These are phyloP conservation scores for Pinus albicaulis DNA, from an alignment of 75 land plant species.

Conservation along the genomic window DNA sequence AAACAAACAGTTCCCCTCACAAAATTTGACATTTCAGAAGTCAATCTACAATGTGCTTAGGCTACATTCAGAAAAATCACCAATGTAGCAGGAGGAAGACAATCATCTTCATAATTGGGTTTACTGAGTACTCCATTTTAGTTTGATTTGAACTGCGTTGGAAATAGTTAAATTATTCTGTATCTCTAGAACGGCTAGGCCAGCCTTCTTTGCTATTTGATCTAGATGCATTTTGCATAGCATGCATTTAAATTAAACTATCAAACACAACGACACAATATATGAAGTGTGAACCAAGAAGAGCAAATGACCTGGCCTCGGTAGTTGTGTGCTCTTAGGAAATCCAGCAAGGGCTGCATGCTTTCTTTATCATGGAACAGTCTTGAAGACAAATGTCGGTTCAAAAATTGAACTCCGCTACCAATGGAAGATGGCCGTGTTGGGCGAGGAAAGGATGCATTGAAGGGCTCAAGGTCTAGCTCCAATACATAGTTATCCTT, in stretches of 20 bases:
- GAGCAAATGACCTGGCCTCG: conserved; percentile 57
- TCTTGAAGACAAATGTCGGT: conserved; percentile 85
- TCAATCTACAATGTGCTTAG: not conserved
- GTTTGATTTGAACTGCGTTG: not conserved
- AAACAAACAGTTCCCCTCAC: not conserved
- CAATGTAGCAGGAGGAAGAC: not conserved
- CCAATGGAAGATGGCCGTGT: conserved; percentile 62
- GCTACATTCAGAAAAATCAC: too few relatives aligned
- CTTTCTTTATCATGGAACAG: conserved; percentile 58
- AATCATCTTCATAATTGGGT: not conserved
- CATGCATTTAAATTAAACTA: not conserved
- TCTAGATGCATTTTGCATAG: not conserved
- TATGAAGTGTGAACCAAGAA: not conserved
- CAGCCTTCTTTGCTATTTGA: too few relatives aligned
- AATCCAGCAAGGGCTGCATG: conserved; percentile 70
- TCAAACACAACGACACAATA: not conserved
- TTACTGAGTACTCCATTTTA: not conserved
- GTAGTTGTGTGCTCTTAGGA: conserved; percentile 75
- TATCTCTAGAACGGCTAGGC: too few relatives aligned
- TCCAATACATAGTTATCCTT: conserved; percentile 52
- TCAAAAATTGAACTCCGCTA: conserved; percentile 87
- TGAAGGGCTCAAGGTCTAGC: conserved; percentile 72
- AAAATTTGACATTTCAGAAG: not conserved
- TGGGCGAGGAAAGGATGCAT: conserved; percentile 48
- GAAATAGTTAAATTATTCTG: not conserved